Evolutionary conservation across 352 stramenopile species (phyloP).

Genomic region (Globisporangium camurandrum): DNA sequence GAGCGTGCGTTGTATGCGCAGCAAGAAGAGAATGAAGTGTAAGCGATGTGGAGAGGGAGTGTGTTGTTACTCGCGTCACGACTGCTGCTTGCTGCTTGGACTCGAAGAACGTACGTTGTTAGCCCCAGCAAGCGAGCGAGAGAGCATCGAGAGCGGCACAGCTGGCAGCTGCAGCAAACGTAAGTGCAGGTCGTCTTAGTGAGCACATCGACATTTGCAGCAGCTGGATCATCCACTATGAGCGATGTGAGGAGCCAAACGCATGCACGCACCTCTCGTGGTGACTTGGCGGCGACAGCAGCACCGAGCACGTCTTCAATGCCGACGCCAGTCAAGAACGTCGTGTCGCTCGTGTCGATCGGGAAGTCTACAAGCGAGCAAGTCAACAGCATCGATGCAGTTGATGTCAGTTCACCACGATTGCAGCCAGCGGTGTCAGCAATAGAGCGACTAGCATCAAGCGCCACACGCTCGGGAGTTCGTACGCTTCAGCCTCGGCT

Average conservation of each 20-base stretch:
- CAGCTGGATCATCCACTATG: background rate
- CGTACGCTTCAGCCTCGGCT: conserved; percentile 10
- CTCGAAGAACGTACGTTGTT: conserved; percentile 11
- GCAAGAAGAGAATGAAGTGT: background rate
- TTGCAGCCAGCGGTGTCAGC: background rate
- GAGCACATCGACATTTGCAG: background rate
- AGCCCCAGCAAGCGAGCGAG: conserved; percentile 33
- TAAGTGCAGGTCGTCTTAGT: background rate
- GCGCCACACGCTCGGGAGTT: background rate
- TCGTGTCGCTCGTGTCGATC: conserved; percentile 56
- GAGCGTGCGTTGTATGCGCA: conserved; percentile 6
- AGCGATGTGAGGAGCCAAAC: background rate
- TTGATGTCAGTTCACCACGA: background rate
- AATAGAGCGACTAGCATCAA: background rate
- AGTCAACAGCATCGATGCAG: background rate
- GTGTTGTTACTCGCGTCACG: too few species aligned
- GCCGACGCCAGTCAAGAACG: conserved; percentile 65
- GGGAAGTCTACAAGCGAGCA: conserved; percentile 1
- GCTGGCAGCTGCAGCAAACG: conserved; percentile 28
- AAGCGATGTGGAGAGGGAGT: background rate
- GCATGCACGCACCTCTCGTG: conserved; percentile 15
- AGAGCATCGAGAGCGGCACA: conserved; percentile 42
- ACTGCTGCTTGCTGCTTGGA: too few species aligned
- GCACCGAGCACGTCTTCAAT: conserved; percentile 50
- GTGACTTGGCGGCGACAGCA: conserved; percentile 8